Evolutionary conservation across 1,284 basidiomycete genomes (phyloP).

Genomic region (Acaromyces ingoldii): DNA sequence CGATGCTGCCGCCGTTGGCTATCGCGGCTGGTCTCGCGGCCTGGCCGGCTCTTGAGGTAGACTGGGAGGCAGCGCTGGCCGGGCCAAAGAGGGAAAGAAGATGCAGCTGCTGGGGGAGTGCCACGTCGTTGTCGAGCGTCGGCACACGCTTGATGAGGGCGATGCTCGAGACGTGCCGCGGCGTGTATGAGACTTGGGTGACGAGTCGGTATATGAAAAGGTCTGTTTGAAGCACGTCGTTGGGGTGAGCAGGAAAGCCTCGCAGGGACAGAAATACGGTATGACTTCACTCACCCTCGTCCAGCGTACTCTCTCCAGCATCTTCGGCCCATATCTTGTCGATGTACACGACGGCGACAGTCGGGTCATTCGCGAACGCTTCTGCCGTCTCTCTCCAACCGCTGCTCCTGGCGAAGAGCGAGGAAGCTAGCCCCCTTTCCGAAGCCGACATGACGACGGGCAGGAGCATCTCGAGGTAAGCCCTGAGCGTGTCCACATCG

Average conservation of each 20-base stretch:
- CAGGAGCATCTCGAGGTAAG: slow-evolving; percentile 24
- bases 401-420: background rate
- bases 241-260: background rate
- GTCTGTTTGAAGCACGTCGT: too few relatives aligned
- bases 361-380: slow-evolving; percentile 30
- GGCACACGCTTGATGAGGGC: slow-evolving; percentile 89
- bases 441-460: slow-evolving; percentile 19
- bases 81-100: slow-evolving; percentile 88
- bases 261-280: background rate
- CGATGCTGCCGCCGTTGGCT: background rate
- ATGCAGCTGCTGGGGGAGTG: slow-evolving; percentile 80
- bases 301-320: background rate
- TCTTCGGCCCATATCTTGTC: slow-evolving; percentile 30
- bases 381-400: slow-evolving; percentile 28
- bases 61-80: slow-evolving; percentile 57
- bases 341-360: slow-evolving; percentile 29
- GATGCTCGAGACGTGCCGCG: slow-evolving; percentile 75
- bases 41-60: background rate
- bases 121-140: slow-evolving; percentile 70
- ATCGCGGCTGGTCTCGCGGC: background rate
- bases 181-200: slow-evolving; percentile 70
- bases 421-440: background rate
- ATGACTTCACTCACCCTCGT: slow-evolving; percentile 13
- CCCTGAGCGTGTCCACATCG: slow-evolving; percentile 13
- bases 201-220: slow-evolving; percentile 62